Conservation (phyloP, 179 eudicot genomes). For the Corrigiola litoralis region DNA sequence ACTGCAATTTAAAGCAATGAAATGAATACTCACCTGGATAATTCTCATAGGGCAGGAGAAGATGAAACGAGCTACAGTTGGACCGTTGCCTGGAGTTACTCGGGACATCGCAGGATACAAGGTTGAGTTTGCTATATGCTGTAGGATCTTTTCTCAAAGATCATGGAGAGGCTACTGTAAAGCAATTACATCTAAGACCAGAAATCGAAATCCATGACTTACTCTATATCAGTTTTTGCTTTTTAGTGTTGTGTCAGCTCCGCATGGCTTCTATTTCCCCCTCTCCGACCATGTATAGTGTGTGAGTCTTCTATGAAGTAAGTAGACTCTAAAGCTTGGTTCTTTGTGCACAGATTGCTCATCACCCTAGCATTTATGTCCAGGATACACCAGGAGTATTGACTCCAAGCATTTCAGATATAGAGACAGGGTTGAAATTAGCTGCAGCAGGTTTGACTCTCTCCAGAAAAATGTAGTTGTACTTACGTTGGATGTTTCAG, state of each 20-base stretch:
- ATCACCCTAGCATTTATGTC: constrained; percentile 94
- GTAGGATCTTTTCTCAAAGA: background rate
- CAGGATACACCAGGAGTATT: constrained; percentile 98
- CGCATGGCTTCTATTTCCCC: background rate
- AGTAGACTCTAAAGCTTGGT: constrained; percentile 16
- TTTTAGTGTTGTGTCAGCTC: background rate
- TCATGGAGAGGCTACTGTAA: background rate
- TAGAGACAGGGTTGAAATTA: constrained; percentile 91
- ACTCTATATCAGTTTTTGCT: background rate
- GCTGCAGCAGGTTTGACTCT: constrained; percentile 65
- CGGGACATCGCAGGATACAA: constrained; percentile 97
- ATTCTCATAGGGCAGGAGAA: constrained; percentile 67
- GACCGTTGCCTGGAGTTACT: constrained; percentile 98
- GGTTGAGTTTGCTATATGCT: constrained; percentile 32
- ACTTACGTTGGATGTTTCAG: background rate
- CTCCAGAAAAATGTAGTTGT: background rate
- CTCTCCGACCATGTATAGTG: background rate
- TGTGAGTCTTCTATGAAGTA: background rate
- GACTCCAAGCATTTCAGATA: constrained; percentile 84
- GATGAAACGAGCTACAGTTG: constrained; percentile 82
- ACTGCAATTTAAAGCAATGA: background rate
- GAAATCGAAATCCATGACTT: background rate
- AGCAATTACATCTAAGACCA: background rate
- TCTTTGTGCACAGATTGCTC: constrained; percentile 64
- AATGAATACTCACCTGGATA: constrained; percentile 9